phyloP scores from a whole-genome alignment of 257 asterid species.

The Solanum tacnaense region DNA sequence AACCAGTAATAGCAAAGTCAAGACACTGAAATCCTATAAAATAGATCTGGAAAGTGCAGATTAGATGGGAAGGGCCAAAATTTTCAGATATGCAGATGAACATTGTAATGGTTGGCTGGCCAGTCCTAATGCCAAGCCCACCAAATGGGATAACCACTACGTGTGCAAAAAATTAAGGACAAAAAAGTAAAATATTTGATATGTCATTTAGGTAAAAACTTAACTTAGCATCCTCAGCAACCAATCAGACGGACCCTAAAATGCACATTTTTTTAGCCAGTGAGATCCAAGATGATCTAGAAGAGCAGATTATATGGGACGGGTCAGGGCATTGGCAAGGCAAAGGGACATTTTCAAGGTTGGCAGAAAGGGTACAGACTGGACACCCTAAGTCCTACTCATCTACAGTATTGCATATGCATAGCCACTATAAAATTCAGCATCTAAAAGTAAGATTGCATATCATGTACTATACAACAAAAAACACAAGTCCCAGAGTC shows the following conservation, averaged over 20 bases:
- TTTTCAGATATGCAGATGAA: neutral
- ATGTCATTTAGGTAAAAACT: neutral
- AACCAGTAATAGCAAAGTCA: slow-evolving; percentile 7
- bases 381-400: neutral
- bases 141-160: neutral
- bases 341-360: neutral
- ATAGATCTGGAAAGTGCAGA: neutral
- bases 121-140: neutral
- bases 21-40: neutral
- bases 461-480: neutral
- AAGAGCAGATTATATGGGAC: neutral
- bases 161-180: neutral
- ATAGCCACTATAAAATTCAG: neutral
- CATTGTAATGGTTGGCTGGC: neutral
- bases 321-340: neutral
- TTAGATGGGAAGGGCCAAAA: neutral
- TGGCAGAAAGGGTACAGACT: neutral
- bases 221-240: neutral
- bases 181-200: neutral
- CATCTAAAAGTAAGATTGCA: neutral
- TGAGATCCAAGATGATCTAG: neutral
- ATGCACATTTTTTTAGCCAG: neutral
- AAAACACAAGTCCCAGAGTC: neutral
- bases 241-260: neutral
- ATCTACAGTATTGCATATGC: neutral